Base-by-base conservation (phyloP, 768 basidiomycete species). In the Trametes maxima region DNA sequence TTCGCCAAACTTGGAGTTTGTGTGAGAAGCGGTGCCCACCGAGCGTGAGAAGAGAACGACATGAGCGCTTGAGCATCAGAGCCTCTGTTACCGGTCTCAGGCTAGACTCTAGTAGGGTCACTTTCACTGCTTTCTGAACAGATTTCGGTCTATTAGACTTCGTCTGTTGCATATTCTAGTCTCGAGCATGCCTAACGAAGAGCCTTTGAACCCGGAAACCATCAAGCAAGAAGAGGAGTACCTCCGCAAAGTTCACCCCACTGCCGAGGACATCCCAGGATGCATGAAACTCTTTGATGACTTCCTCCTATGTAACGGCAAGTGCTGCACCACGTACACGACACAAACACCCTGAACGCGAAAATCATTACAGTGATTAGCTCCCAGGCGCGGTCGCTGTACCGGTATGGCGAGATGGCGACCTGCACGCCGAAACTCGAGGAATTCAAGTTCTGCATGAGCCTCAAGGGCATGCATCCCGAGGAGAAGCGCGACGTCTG, bases 391-490 rank as follows among this genome's bases (percentile, higher is more conserved):
- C 89, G 88, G 68, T 88, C 89, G 2, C 75, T 98, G 54, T 98
- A 98, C 75, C 85, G 96, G 70, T 86, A 89, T 66, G 96, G 96
- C 7, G 76, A 84, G 59, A 82, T 86, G 57, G 76, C 84, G 0
- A 83, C 86, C 56, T 98, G 95, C 75, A 78, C 77, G 0, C 79
- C 80, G 46, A 95, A 96, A 72, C 81, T 88, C 70, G 88, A 93
- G 59, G 95, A 96, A 68, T 95, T 96, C 82, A 97, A 97, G 75
- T 96, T 92, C 74, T 99, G 96, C 76, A 78, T 96, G 78, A 88
- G 86, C 62, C 77, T 90, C 62, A 96, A 94, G 74, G 80, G 84
- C 13, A 77, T 92, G 74, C 82, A 88, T 54, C 85, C 87, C 16
- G 94, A 95, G 57, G 83, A 87, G 68, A 84, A 85, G 70, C 81